Conservation (phyloP, 2,329 filamentous ascomycete genomes). For the Fusarium sp. region DNA sequence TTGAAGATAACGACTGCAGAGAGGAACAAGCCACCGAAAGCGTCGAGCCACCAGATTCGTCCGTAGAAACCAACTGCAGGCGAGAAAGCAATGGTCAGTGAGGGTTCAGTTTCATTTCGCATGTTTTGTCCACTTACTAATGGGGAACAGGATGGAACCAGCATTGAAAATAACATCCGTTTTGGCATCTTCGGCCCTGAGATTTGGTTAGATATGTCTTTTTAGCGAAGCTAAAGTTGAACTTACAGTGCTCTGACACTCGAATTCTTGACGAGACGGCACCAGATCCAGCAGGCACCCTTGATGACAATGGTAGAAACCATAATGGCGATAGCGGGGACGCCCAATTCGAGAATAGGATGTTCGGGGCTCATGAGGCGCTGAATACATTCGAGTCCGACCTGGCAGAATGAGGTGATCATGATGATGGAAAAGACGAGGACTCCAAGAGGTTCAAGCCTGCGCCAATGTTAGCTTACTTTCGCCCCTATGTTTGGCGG, state of each 20-base stretch:
- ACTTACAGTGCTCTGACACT: constrained; percentile 81
- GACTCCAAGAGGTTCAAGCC: constrained; percentile 82
- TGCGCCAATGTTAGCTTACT: constrained; percentile 45
- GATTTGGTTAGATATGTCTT: constrained; percentile 10
- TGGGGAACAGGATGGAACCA: constrained; percentile 88
- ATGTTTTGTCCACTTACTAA: constrained; percentile 59
- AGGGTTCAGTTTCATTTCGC: constrained; percentile 12
- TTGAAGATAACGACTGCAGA: constrained; percentile 82
- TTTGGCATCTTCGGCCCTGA: constrained; percentile 62
- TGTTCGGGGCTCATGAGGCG: constrained; percentile 71
- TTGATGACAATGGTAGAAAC: constrained; percentile 83
- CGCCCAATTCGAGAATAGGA: constrained; percentile 76
- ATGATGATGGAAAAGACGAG: constrained; percentile 87
- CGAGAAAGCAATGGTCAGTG: constrained; percentile 25
- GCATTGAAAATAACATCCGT: constrained; percentile 91
- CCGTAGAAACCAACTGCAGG: constrained; percentile 74
- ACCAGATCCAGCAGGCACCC: constrained; percentile 86
- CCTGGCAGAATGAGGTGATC: constrained; percentile 86
- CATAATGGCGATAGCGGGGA: constrained; percentile 84
- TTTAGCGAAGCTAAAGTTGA: not conserved
- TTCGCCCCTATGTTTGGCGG: not conserved
- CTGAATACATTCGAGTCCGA: constrained; percentile 75
- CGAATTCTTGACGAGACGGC: constrained; percentile 84
- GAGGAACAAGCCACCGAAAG: constrained; percentile 81
- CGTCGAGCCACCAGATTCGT: constrained; percentile 86